These are phyloP conservation scores for Rhipidocladum racemiflorum DNA, from an alignment of 176 grass and related monocot genomes.

Conservation along the genomic window DNA sequence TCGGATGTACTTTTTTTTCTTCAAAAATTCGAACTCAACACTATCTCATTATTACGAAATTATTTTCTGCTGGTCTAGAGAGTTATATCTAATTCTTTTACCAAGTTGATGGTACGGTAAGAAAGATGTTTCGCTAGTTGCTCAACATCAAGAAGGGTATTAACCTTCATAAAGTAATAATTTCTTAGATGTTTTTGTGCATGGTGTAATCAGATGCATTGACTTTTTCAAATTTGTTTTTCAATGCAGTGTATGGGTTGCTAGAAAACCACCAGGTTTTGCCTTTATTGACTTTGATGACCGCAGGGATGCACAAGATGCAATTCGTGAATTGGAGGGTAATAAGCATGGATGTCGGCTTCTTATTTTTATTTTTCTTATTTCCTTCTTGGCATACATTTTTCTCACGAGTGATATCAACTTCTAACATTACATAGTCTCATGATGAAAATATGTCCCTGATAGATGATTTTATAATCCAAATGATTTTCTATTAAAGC, in stretches of 20 bases:
- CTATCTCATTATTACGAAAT: neutral
- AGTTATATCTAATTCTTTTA: neutral
- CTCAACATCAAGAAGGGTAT: neutral
- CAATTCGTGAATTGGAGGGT: slow-evolving; percentile 84
- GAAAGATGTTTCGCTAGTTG: neutral
- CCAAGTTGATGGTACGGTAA: neutral
- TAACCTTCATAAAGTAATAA: neutral
- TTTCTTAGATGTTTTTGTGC: neutral
- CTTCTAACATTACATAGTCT: neutral
- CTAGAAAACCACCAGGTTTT: slow-evolving; percentile 84
- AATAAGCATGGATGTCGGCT: neutral
- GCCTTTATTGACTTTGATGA: slow-evolving; percentile 93
- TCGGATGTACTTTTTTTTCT: neutral
- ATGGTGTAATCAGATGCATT: slow-evolving; percentile 10
- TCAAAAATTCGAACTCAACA: neutral
- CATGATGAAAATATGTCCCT: neutral
- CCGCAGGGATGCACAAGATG: slow-evolving; percentile 70
- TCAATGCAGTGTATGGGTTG: slow-evolving; percentile 87
- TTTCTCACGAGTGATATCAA: neutral
- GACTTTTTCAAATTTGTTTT: slow-evolving; percentile 23
- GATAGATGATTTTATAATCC: neutral
- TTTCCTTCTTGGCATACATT: neutral
- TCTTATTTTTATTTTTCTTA: neutral
- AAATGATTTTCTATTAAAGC: neutral
- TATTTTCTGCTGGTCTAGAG: slow-evolving; percentile 4